phyloP scores from a whole-genome alignment of 2,329 filamentous ascomycete genomes.

The Calonectria multiphialidica region DNA sequence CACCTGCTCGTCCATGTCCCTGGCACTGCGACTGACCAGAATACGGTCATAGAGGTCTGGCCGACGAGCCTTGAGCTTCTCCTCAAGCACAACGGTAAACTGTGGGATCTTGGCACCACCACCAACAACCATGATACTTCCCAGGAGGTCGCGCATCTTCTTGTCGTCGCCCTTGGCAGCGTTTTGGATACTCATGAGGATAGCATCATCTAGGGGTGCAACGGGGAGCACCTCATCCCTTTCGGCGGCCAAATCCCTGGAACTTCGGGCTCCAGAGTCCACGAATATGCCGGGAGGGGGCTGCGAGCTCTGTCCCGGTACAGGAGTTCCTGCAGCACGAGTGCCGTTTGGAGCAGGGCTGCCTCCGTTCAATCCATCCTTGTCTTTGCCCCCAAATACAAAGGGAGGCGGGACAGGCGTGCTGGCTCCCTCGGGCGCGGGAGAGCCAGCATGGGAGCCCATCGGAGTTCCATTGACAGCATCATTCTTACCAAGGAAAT shows the following conservation, averaged over 20 bases:
- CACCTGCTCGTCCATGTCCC: constrained; percentile 97
- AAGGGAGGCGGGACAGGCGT: constrained; percentile 73
- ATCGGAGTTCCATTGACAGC: constrained; percentile 83
- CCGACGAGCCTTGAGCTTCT: constrained; percentile 77
- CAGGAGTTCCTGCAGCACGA: constrained; percentile 62
- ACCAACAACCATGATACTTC: constrained; percentile 91
- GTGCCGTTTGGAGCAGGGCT: constrained; percentile 66
- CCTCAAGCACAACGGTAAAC: constrained; percentile 86
- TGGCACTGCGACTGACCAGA: constrained; percentile 77
- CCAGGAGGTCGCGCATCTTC: constrained; percentile 90
- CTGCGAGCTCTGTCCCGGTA: constrained; percentile 50
- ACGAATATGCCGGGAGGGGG: constrained; percentile 61
- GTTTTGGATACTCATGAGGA: constrained; percentile 89
- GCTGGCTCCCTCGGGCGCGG: constrained; percentile 80
- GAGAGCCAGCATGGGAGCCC: constrained; percentile 89
- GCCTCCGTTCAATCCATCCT: constrained; percentile 58
- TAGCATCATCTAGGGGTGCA: constrained; percentile 88
- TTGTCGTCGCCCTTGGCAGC: constrained; percentile 91
- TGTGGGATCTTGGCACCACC: constrained; percentile 85
- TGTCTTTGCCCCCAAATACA: constrained; percentile 62
- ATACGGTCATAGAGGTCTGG: constrained; percentile 72
- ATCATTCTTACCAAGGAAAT: constrained; percentile 74
- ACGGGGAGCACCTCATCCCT: constrained; percentile 86
- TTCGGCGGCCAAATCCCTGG: constrained; percentile 71
- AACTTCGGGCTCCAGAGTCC: constrained; percentile 63